Evolutionary conservation across 139 green algal species (phyloP).

Genomic region (Micractinium sp.): DNA sequence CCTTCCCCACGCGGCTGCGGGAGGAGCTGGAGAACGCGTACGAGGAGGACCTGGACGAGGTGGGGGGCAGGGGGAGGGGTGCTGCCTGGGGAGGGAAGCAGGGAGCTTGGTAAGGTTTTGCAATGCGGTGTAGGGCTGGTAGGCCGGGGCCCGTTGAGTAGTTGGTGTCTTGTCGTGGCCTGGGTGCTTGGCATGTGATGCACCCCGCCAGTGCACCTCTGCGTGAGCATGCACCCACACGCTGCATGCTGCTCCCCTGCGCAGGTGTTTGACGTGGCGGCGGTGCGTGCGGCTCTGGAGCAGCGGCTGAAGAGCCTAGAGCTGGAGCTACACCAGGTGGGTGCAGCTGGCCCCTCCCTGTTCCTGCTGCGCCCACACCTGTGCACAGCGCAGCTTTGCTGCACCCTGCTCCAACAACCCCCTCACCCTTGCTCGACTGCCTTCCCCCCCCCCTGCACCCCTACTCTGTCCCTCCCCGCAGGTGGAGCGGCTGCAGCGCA

Average conservation of each 20-base stretch:
- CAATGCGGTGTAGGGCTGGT: background rate
- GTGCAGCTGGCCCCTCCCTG: background rate
- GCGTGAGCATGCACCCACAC: background rate
- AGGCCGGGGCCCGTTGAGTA: too few species aligned
- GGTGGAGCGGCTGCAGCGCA: conserved; percentile 88
- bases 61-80: conserved; percentile 38
- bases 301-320: conserved; percentile 65
- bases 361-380: too few species aligned
- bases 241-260: background rate
- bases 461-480: conserved; percentile 36
- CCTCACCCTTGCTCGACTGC: background rate
- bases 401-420: background rate
- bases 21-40: conserved; percentile 89
- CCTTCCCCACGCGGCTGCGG: conserved; percentile 83
- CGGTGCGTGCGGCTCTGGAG: conserved; percentile 75
- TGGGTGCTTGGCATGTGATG: background rate
- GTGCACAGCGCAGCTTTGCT: background rate
- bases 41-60: conserved; percentile 83
- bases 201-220: background rate
- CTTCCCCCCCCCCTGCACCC: background rate
- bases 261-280: conserved; percentile 81
- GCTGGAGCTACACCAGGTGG: conserved; percentile 64
- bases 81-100: background rate
- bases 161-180: background rate
- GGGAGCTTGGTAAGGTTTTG: background rate